Evolutionary conservation across 2,329 filamentous ascomycete species (phyloP), one percentile per base, ranked within the genome.

Genomic region (Colletotrichum filicis): DNA sequence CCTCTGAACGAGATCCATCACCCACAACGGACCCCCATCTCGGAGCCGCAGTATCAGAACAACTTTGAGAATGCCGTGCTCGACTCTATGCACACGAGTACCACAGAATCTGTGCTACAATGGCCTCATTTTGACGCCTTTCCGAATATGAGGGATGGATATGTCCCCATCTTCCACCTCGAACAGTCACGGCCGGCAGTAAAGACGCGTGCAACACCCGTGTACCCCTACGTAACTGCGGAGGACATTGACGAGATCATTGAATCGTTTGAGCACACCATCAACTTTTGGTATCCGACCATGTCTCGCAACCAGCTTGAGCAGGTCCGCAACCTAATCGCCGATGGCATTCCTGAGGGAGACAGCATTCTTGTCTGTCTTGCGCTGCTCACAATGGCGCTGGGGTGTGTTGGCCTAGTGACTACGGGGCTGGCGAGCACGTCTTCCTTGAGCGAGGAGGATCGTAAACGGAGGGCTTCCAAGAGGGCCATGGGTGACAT

Each of bases 211-310:
- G 69, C 79, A 0, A 79, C 79, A 3, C 80, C 80, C 9, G 81
- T 85, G 71, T 82, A 83, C 26, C 87, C 86, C 0, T 86, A 85
- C 52, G 80, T 85, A 5, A 82, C 82, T 1, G 75, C 81, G 0
- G 79, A 82, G 1, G 86, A 88, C 7, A 77, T 88, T 2, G 80
- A 83, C 19, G 76, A 77, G 0, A 83, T 86, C 5, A 76, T 88
- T 0, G 77, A 80, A 1, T 82, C 84, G 0, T 89, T 89, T 58
- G 82, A 87, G 72, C 77, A 79, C 2, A 84, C 82, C 42, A 79
- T 88, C 55, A 89, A 89, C 76, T 88, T 88, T 60, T 89, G 86
- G 85, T 89, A 88, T 68, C 87, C 87, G 0, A 87, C 85, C 6
- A 83, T 87, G 79, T 85, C 86, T 0, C 81, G 80, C 56, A 71